Conservation (phyloP, 2,329 filamentous ascomycete genomes). For the Emmonsia crescens region DNA sequence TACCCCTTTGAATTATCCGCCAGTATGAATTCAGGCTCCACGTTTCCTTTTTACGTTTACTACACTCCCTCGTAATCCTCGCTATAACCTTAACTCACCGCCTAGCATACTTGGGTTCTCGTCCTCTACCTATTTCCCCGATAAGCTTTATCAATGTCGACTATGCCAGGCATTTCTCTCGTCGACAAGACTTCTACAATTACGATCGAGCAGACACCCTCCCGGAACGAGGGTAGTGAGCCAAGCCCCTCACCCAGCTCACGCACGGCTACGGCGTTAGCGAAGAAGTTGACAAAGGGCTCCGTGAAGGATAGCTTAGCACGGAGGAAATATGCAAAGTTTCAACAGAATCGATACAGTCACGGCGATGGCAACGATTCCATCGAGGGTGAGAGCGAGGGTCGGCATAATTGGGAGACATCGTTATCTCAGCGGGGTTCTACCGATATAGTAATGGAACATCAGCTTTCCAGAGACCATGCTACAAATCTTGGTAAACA, state of each 20-base stretch:
- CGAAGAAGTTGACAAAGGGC: constrained; percentile 22
- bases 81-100: neutral
- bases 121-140: neutral
- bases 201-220: constrained; percentile 15
- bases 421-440: neutral
- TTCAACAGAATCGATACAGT: constrained; percentile 44
- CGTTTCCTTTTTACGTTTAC: neutral
- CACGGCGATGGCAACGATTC: neutral
- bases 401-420: constrained; percentile 4
- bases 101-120: neutral
- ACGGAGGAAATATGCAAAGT: constrained; percentile 39
- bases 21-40: neutral
- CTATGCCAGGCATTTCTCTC: constrained; percentile 22
- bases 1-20: neutral
- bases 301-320: constrained; percentile 31
- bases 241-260: constrained; percentile 16
- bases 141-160: constrained; percentile 16
- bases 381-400: neutral
- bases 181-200: constrained; percentile 30
- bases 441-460: neutral
- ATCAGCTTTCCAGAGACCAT: neutral
- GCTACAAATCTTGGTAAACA: neutral
- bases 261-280: constrained; percentile 14
- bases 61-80: neutral
- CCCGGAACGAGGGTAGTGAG: constrained; percentile 16